These are phyloP conservation scores for Panaeolus papilionaceus DNA, from an alignment of 768 basidiomycete species.

Conservation along the genomic window DNA sequence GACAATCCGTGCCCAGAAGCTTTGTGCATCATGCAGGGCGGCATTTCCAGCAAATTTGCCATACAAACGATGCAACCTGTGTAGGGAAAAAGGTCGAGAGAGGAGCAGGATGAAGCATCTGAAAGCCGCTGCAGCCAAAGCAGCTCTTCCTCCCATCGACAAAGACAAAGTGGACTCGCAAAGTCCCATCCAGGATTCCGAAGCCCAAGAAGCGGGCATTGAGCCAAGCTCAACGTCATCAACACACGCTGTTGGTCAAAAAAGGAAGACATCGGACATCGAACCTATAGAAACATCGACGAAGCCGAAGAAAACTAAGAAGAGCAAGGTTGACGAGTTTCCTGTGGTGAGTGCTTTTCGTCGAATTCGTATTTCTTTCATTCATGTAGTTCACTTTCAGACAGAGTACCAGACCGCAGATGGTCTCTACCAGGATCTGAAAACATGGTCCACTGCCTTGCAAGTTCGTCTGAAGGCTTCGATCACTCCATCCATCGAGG, in stretches of 20 bases:
- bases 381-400: background rate
- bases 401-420: background rate
- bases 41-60: background rate
- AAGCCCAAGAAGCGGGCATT: background rate
- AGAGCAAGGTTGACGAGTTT: background rate
- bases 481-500: background rate
- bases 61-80: background rate
- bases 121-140: background rate
- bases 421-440: background rate
- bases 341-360: background rate
- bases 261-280: background rate
- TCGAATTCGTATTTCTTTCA: background rate
- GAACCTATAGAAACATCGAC: background rate
- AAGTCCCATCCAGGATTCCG: background rate
- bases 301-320: background rate
- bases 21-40: background rate
- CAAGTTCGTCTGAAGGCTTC: background rate
- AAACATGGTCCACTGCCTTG: background rate
- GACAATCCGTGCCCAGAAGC: background rate
- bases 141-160: background rate
- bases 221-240: background rate
- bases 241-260: background rate
- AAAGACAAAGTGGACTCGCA: background rate
- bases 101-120: background rate
- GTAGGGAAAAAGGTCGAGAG: constrained; percentile 1